phyloP scores from a whole-genome alignment of 352 stramenopile genomes.

The Pythium myriotylum region DNA sequence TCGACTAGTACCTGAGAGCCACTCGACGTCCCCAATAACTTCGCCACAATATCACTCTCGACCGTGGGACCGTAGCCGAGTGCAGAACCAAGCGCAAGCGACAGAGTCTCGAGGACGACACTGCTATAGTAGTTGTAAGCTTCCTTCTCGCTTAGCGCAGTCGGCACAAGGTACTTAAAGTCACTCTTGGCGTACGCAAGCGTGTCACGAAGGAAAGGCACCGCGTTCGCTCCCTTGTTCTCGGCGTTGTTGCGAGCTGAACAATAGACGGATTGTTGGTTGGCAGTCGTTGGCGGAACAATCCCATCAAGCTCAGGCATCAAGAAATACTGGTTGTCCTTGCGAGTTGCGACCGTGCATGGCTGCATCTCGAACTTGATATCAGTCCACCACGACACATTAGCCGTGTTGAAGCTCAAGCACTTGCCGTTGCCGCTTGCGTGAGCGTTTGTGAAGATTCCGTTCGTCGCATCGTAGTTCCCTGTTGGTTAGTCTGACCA shows the following conservation, averaged over 20 bases:
- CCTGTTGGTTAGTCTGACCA: background rate
- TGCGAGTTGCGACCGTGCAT: too few species aligned
- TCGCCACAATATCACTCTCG: slow-evolving; percentile 2
- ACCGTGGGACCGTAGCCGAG: background rate
- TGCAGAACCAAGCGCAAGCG: background rate
- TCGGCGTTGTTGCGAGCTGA: slow-evolving; percentile 3
- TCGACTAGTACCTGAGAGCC: slow-evolving; percentile 11
- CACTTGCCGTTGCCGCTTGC: background rate
- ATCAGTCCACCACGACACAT: background rate
- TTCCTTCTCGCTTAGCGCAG: background rate
- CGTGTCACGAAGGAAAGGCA: slow-evolving; percentile 19
- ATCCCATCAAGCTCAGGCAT: background rate
- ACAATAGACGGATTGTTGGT: background rate
- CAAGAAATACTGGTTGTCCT: background rate
- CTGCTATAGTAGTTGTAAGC: slow-evolving; percentile 22
- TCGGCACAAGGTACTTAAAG: slow-evolving; percentile 18
- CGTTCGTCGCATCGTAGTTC: background rate
- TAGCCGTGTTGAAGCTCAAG: background rate
- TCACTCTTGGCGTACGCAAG: slow-evolving; percentile 9
- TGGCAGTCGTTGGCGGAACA: background rate
- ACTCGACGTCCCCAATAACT: background rate
- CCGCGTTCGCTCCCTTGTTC: background rate
- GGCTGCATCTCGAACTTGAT: too few species aligned
- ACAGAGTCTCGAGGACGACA: slow-evolving; percentile 24
- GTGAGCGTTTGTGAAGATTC: background rate